A percentile compares a stretch with the other conserved stretches of the same genome.
Conservation (phyloP, 2,329 filamentous ascomycete genomes). For the Gnomoniopsis smithogilvyi region DNA sequence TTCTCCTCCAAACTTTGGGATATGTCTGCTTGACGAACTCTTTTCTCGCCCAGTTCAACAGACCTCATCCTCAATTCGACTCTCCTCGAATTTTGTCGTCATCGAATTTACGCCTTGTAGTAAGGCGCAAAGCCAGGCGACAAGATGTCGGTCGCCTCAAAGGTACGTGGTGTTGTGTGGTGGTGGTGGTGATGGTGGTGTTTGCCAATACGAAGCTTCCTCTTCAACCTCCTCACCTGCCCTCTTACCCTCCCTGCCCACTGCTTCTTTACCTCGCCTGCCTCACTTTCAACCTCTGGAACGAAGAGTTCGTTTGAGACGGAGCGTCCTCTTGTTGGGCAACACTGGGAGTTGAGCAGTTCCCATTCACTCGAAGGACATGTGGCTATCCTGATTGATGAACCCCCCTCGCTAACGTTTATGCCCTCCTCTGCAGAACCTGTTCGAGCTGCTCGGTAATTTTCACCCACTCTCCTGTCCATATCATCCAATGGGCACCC, state of each 20-base stretch:
- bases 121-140: conserved; percentile 52
- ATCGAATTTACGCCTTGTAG: conserved; percentile 40
- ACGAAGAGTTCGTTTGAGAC: background rate
- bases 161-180: conserved; percentile 41
- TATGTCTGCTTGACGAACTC: conserved; percentile 16
- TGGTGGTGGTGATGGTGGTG: background rate
- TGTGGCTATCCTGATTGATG: conserved; percentile 4
- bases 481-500: conserved; percentile 4
- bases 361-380: background rate
- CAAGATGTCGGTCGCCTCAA: conserved; percentile 62
- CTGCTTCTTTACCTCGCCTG: background rate
- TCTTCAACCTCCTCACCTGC: background rate
- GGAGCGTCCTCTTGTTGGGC: background rate
- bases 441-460: conserved; percentile 96
- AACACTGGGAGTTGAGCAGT: background rate
- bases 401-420: conserved; percentile 7
- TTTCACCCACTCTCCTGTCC: conserved; percentile 16
- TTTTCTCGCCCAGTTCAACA: background rate
- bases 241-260: conserved; percentile 4
- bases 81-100: conserved; percentile 20
- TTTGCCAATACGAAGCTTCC: background rate
- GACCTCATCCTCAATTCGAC: conserved; percentile 2
- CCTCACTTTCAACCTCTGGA: background rate
- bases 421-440: conserved; percentile 62
- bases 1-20: conserved; percentile 14